A percentile compares a stretch with the other conserved stretches of the same genome.
phyloP scores from a whole-genome alignment of 805 yeast genomes.

The Candida succiphila region DNA sequence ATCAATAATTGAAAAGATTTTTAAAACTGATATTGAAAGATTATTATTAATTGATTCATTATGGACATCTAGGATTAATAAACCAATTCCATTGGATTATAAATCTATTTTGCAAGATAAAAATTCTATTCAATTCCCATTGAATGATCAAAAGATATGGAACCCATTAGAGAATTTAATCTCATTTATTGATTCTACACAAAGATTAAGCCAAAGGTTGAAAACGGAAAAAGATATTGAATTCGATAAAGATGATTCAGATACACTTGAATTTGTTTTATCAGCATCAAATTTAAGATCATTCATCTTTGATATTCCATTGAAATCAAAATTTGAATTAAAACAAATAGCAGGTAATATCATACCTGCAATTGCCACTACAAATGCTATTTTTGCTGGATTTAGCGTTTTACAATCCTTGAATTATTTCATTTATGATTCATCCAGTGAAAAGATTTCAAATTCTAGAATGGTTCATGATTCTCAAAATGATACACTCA shows the following conservation, averaged over 20 bases:
- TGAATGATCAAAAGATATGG: constrained; percentile 46
- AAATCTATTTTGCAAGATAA: not conserved
- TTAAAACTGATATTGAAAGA: constrained; percentile 68
- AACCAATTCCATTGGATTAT: constrained; percentile 55
- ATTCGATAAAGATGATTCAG: constrained; percentile 94
- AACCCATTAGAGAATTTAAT: constrained; percentile 48
- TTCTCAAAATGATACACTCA: constrained; percentile 42
- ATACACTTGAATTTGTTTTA: constrained; percentile 79
- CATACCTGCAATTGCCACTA: constrained; percentile 97
- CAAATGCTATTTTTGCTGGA: constrained; percentile 93
- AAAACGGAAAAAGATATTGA: constrained; percentile 30
- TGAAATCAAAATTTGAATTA: constrained; percentile 72
- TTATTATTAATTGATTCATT: constrained; percentile 60
- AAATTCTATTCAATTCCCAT: constrained; percentile 7
- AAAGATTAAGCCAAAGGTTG: constrained; percentile 39
- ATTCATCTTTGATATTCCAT: constrained; percentile 54
- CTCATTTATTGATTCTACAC: constrained; percentile 42
- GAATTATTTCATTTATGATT: constrained; percentile 38
- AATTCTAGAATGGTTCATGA: constrained; percentile 41
- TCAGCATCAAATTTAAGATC: constrained; percentile 80
- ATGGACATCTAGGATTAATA: constrained; percentile 65
- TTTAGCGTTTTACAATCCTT: constrained; percentile 69
- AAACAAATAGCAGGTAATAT: constrained; percentile 97
- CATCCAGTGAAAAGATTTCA: constrained; percentile 18
- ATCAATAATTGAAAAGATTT: constrained; percentile 50